These are phyloP conservation scores for Juglanconis sp. DNA, from an alignment of 2,329 filamentous ascomycete genomes.

Conservation along the genomic window DNA sequence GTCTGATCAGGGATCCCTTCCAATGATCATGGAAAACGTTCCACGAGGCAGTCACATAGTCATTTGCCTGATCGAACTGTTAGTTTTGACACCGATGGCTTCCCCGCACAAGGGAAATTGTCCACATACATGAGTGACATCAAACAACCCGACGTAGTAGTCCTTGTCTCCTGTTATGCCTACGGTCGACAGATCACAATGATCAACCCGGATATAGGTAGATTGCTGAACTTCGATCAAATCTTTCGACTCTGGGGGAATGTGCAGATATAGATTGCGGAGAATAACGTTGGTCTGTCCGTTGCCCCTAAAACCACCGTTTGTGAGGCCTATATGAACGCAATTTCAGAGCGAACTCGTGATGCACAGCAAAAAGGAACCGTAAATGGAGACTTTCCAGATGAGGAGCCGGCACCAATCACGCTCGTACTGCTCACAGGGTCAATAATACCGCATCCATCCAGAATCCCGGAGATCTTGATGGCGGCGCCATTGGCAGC, in stretches of 20 bases:
- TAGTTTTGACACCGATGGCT: slow-evolving; percentile 22
- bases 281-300: slow-evolving; percentile 52
- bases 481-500: slow-evolving; percentile 39
- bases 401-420: slow-evolving; percentile 44
- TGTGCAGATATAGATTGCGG: slow-evolving; percentile 51
- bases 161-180: slow-evolving; percentile 52
- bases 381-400: slow-evolving; percentile 24
- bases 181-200: slow-evolving; percentile 47
- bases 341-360: neutral
- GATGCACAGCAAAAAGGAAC: no score
- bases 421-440: slow-evolving; percentile 48
- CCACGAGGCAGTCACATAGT: slow-evolving; percentile 26
- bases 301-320: slow-evolving; percentile 46
- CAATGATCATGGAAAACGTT: slow-evolving; percentile 45
- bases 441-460: slow-evolving; percentile 39
- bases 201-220: slow-evolving; percentile 48
- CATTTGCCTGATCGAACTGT: neutral
- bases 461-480: slow-evolving; percentile 42
- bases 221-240: slow-evolving; percentile 34
- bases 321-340: slow-evolving; percentile 33
- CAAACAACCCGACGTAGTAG: slow-evolving; percentile 54
- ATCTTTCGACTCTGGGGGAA: slow-evolving; percentile 47
- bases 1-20: slow-evolving; percentile 56
- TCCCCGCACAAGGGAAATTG: neutral
- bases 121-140: slow-evolving; percentile 53